These are phyloP conservation scores for Coccomyxa sp. DNA, from an alignment of 139 green algal species.

Conservation along the genomic window DNA sequence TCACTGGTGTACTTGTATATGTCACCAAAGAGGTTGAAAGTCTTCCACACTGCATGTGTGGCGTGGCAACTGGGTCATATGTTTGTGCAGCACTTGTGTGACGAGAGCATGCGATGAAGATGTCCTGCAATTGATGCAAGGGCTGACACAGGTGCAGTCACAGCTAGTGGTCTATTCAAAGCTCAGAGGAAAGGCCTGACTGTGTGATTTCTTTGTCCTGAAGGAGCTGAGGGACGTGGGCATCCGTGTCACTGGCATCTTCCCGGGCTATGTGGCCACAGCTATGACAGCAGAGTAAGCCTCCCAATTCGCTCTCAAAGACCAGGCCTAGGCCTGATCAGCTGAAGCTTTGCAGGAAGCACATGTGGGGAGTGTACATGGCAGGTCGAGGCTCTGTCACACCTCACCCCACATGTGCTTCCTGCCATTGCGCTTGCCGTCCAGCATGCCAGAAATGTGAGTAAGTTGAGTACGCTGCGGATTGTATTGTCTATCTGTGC, in stretches of 20 bases:
- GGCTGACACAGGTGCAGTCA: too few species aligned
- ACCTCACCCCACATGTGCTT: not conserved
- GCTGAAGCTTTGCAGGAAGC: not conserved
- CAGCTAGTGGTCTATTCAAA: too few species aligned
- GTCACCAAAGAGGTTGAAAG: too few species aligned
- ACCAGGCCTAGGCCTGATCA: not conserved
- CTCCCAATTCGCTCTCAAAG: not conserved
- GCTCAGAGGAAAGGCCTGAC: too few species aligned
- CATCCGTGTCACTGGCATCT: not conserved
- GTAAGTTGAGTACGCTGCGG: too few species aligned
- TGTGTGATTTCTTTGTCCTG: too few species aligned
- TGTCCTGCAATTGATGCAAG: too few species aligned
- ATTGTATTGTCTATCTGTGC: not conserved
- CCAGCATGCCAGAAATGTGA: not conserved
- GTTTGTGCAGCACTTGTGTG: too few species aligned
- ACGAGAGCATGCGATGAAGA: too few species aligned
- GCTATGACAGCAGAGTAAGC: not conserved
- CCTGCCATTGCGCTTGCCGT: not conserved
- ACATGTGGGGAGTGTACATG: not conserved
- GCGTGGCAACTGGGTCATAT: too few species aligned
- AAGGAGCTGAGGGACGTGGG: not conserved
- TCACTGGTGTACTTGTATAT: too few species aligned
- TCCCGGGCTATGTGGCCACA: not conserved
- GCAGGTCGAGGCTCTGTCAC: not conserved
- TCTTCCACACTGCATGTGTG: too few species aligned